phyloP scores from a whole-genome alignment of 2,329 filamentous ascomycete species.

The Rutstroemia sp. region DNA sequence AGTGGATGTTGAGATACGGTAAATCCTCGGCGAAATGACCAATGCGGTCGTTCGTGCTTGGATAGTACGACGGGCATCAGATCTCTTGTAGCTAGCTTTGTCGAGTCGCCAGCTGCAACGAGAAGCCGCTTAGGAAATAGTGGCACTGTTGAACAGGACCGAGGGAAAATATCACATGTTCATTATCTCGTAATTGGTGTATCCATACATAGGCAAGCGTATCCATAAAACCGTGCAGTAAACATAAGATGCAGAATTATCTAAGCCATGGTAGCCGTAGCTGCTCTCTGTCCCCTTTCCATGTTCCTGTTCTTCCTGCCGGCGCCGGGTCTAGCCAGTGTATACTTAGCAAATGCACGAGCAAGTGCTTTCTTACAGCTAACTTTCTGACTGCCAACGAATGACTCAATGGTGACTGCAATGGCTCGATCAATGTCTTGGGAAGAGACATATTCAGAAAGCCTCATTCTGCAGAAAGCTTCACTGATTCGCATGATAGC shows the following conservation, averaged over 20 bases:
- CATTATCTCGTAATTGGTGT: slow-evolving; percentile 6
- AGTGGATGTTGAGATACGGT: too few relatives aligned
- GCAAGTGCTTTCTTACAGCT: slow-evolving; percentile 95
- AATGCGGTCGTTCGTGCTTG: too few relatives aligned
- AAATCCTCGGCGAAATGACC: too few relatives aligned
- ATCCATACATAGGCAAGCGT: not conserved
- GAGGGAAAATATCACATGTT: not conserved
- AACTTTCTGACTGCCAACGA: slow-evolving; percentile 93
- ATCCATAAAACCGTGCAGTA: not conserved
- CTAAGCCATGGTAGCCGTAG: slow-evolving; percentile 17
- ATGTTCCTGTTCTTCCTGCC: slow-evolving; percentile 25
- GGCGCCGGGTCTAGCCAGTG: slow-evolving; percentile 36
- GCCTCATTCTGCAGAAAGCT: slow-evolving; percentile 92
- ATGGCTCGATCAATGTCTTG: slow-evolving; percentile 96
- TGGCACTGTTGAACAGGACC: not conserved
- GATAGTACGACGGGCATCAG: too few relatives aligned
- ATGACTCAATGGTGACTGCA: slow-evolving; percentile 91
- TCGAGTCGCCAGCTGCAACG: too few relatives aligned
- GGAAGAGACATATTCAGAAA: slow-evolving; percentile 89
- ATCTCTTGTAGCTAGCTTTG: too few relatives aligned
- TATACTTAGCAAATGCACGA: slow-evolving; percentile 94
- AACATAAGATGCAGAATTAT: not conserved
- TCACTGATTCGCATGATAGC: slow-evolving; percentile 95
- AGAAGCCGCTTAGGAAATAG: not conserved
- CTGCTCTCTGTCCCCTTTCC: slow-evolving; percentile 17